A percentile compares a stretch with the other conserved stretches of the same genome.
phyloP scores from a whole-genome alignment of 2,329 filamentous ascomycete species.

The Penicillium fuscoglaucum region DNA sequence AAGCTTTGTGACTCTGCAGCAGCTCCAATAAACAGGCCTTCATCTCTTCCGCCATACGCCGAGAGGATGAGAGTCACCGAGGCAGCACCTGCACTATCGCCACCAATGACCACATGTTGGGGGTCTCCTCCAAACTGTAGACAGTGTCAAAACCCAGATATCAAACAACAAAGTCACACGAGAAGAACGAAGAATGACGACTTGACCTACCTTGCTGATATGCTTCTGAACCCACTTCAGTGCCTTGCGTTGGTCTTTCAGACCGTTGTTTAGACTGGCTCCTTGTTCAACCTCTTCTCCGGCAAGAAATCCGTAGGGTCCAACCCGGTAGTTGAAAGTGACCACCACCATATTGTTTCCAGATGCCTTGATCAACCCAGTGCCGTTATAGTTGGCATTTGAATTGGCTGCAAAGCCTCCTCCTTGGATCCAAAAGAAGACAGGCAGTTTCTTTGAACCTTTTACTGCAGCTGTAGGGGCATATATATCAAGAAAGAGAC shows the following conservation, averaged over 20 bases:
- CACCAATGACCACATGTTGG: conserved; percentile 66
- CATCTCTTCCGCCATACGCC: conserved; percentile 51
- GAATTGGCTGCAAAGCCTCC: conserved; percentile 63
- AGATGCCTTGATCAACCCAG: conserved; percentile 60
- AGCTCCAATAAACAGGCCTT: conserved; percentile 54
- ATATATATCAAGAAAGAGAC: conserved; percentile 47
- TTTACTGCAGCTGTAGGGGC: conserved; percentile 34
- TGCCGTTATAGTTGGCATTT: conserved; percentile 61
- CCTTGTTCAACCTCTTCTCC: conserved; percentile 52
- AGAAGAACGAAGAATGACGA: neutral
- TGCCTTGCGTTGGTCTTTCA: conserved; percentile 69
- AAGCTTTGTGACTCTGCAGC: conserved; percentile 58
- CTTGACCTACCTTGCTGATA: conserved; percentile 50
- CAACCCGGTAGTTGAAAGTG: conserved; percentile 74
- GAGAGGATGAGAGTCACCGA: conserved; percentile 66
- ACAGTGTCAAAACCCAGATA: neutral
- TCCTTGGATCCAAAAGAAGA: conserved; percentile 63
- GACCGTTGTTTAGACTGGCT: conserved; percentile 65
- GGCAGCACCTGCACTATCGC: conserved; percentile 65
- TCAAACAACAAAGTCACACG: neutral
- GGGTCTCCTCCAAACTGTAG: conserved; percentile 68
- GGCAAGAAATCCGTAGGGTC: conserved; percentile 70
- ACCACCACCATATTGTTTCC: conserved; percentile 66
- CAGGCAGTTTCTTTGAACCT: conserved; percentile 54
- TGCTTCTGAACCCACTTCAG: conserved; percentile 69